Evolutionary conservation across 495 filamentous ascomycete species (phyloP).

Genomic region (Penicillium salamii): DNA sequence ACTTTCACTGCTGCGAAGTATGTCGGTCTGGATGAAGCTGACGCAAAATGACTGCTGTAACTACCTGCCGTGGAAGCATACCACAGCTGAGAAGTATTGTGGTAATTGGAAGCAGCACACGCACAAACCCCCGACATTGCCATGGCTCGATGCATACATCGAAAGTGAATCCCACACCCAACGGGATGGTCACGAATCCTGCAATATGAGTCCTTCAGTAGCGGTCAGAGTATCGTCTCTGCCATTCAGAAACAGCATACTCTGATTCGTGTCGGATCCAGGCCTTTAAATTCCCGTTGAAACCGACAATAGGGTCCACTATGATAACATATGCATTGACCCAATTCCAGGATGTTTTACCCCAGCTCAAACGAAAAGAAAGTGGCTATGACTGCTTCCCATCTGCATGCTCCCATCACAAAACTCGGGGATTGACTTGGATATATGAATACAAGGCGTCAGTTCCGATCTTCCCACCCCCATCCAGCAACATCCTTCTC

Average conservation of each 20-base stretch:
- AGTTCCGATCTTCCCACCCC: not conserved
- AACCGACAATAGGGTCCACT: not conserved
- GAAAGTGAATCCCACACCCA: constrained; percentile 7
- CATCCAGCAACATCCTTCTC: constrained; percentile 21
- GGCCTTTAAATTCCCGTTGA: not conserved
- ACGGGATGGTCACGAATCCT: not conserved
- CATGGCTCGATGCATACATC: constrained; percentile 10
- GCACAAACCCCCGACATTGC: not conserved
- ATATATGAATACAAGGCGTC: not conserved
- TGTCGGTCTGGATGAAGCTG: constrained; percentile 4
- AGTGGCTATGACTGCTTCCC: not conserved
- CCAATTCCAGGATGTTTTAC: constrained; percentile 4
- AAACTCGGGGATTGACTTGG: not conserved
- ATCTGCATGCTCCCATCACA: constrained; percentile 10
- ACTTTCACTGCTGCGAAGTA: constrained; percentile 20
- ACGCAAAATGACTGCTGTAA: not conserved
- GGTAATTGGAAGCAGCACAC: not conserved
- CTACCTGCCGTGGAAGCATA: not conserved
- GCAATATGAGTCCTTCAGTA: not conserved
- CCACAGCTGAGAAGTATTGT: not conserved
- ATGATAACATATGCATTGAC: constrained; percentile 7
- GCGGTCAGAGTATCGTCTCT: constrained; percentile 5
- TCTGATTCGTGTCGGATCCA: constrained; percentile 3
- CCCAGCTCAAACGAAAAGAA: not conserved
- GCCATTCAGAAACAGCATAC: not conserved